These are phyloP conservation scores for Fraxinus anomala DNA, from an alignment of 257 asterid genomes.

Conservation along the genomic window DNA sequence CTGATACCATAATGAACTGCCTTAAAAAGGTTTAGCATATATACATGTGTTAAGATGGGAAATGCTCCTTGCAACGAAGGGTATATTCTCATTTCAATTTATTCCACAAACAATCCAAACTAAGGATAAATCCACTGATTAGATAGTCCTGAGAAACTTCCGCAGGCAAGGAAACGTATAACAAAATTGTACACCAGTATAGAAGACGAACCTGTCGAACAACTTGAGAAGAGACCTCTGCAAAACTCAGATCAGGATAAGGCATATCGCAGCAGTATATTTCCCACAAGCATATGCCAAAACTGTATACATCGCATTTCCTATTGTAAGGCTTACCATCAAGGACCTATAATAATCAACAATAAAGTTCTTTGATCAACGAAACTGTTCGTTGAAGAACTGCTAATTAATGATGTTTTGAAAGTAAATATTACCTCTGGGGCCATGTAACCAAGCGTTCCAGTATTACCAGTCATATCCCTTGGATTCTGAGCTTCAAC, in stretches of 20 bases:
- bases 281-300: constrained; percentile 66
- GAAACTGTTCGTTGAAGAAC: not conserved
- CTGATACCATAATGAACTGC: no score
- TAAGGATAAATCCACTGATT: not conserved
- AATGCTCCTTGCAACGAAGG: no score
- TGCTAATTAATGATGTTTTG: not conserved
- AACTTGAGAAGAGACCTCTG: constrained; percentile 56
- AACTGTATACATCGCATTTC: constrained; percentile 63
- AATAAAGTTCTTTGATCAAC: not conserved
- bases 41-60: no score
- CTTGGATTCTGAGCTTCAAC: constrained; percentile 67
- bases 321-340: constrained; percentile 66
- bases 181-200: not conserved
- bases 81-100: no score
- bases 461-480: constrained; percentile 70
- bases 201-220: constrained; percentile 49
- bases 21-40: no score
- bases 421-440: constrained; percentile 46
- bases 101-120: no score
- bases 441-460: constrained; percentile 72
- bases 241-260: constrained; percentile 54
- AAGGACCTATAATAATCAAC: constrained; percentile 40
- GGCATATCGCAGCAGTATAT: constrained; percentile 63
- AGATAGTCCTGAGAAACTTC: not conserved
- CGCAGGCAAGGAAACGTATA: not conserved